phyloP scores from a whole-genome alignment of 2,329 filamentous ascomycete genomes.

The Westerdykella aurantiaca region DNA sequence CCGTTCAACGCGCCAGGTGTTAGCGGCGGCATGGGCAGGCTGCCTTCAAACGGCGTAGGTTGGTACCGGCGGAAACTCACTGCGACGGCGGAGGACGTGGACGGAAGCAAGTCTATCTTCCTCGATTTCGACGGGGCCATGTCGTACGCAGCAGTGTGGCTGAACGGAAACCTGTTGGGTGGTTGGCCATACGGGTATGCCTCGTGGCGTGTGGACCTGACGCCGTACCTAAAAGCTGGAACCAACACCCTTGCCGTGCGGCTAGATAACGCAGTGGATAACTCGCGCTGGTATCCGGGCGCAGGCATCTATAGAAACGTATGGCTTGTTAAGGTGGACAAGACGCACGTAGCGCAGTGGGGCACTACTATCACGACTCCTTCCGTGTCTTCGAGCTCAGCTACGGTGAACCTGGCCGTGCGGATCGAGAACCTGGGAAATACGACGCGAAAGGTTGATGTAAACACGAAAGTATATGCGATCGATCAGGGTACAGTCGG shows the following conservation, averaged over 20 bases:
- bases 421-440: conserved; percentile 44
- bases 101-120: conserved; percentile 39
- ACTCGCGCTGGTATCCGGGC: too few species aligned
- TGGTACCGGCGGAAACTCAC: conserved; percentile 47
- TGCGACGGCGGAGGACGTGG: conserved; percentile 16
- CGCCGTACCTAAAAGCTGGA: too few species aligned
- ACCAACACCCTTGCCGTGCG: too few species aligned
- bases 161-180: conserved; percentile 47
- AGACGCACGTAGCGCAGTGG: too few species aligned
- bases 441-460: conserved; percentile 29
- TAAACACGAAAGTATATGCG: conserved; percentile 40
- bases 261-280: too few species aligned
- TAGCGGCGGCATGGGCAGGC: conserved; percentile 39
- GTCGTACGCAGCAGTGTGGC: conserved; percentile 49
- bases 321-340: too few species aligned
- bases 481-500: conserved; percentile 28
- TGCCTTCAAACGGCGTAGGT: conserved; percentile 50
- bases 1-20: conserved; percentile 39
- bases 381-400: conserved; percentile 21
- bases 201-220: too few species aligned
- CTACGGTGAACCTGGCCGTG: conserved; percentile 43
- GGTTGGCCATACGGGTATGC: conserved; percentile 49
- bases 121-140: conserved; percentile 50
- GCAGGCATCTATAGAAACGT: too few species aligned
- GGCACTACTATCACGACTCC: too few species aligned